Base-by-base conservation (phyloP, 768 basidiomycete species). In the Candolleomyces eurysporus region DNA sequence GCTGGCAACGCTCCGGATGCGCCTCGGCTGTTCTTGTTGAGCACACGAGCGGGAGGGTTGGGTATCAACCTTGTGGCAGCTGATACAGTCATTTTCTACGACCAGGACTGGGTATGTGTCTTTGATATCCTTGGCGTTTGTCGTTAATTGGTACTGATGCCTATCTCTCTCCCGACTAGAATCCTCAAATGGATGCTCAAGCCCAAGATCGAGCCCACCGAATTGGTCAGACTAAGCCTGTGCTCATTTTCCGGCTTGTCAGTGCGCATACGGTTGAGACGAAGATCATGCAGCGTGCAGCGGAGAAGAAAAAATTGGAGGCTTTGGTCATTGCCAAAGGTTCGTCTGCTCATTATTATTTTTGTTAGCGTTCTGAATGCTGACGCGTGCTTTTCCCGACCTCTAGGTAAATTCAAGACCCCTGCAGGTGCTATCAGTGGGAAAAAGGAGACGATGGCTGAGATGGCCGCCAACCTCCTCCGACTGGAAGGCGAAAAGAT, bases 171-270 rank as follows among this genome's bases (percentile, higher is more conserved):
- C 22, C 4, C 19, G 19, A 32, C 16, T 64, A 93, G 91, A 94
- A 93, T 67, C 95, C 96, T 0, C 96, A 97, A 77, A 95, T 96
- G 88, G 96, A 99, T 65, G 79, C 92, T 2, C 96, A 99, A 75
- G 96, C 96, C 0, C 92, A 95, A 71, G 96, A 97, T 67, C 84
- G 96, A 40, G 95, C 95, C 0, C 96, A 99, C 73, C 86, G 97
- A 11, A 98, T 99, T 52, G 96, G 96, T 1, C 96, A 98, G 75
- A 97, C 86, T 31, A 88, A 80, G 65, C 94, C 94, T 0, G 94
- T 97, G 57, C 79, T 97, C 48, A 87, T 97, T 60, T 96, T 93
- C 77, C 82, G 96, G 43, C 80, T 98, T 4, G 86, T 96, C 42
- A 90, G 88, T 21, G 88, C 85, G 5, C 90, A 95, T 72, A 97